These are phyloP conservation scores for Cyclocybe aegerita DNA, from an alignment of 768 basidiomycete genomes.

Conservation along the genomic window DNA sequence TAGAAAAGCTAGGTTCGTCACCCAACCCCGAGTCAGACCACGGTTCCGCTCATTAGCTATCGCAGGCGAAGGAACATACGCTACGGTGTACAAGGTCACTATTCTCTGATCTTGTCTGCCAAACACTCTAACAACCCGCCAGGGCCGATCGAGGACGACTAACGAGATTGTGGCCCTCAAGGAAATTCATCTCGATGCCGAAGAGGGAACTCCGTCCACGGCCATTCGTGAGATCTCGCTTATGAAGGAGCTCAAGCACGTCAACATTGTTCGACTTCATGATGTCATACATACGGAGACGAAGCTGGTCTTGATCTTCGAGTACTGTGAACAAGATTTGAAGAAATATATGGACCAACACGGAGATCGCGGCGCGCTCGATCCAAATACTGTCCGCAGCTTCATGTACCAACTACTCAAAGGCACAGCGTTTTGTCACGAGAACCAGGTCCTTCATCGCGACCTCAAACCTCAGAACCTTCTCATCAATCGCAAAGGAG, in stretches of 20 bases:
- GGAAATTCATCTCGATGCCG: conserved; percentile 98
- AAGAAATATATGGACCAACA: conserved; percentile 99
- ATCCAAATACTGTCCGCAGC: conserved; percentile 86
- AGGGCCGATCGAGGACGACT: conserved; percentile 96
- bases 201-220: conserved; percentile 98
- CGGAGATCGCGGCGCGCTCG: conserved; percentile 93
- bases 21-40: not conserved
- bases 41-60: too few species aligned
- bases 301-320: conserved; percentile 97
- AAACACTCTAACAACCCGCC: not conserved
- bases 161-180: conserved; percentile 98
- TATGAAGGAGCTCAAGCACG: conserved; percentile 99
- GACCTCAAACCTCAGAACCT: conserved; percentile 99
- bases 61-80: conserved; percentile 90
- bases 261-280: conserved; percentile 97
- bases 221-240: conserved; percentile 98
- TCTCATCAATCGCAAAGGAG: conserved; percentile 95
- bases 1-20: conserved; percentile 81
- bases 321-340: conserved; percentile 97
- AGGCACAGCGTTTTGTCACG: conserved; percentile 97
- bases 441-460: conserved; percentile 95
- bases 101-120: not conserved
- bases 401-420: conserved; percentile 98
- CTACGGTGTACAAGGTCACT: conserved; percentile 92
- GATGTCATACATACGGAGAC: conserved; percentile 99